Percentiles rank a stretch among this genome's conserved stretches.
These are phyloP conservation scores for Fonsecaea pedrosoi DNA, from an alignment of 2,329 filamentous ascomycete species.

Conservation along the genomic window DNA sequence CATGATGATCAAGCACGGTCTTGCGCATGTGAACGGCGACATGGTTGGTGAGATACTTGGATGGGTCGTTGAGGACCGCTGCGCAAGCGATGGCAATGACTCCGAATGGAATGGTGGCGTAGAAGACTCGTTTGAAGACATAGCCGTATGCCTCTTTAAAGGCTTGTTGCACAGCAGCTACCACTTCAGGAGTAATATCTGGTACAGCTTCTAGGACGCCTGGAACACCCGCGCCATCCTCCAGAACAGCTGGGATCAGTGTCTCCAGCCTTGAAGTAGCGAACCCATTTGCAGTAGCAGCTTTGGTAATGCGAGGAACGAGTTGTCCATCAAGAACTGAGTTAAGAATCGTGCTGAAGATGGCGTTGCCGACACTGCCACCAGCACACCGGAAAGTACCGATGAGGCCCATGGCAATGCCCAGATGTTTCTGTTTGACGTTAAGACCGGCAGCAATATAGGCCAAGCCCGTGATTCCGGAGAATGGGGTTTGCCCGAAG, in stretches of 20 bases:
- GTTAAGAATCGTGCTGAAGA: slow-evolving; percentile 39
- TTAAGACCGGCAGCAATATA: slow-evolving; percentile 21
- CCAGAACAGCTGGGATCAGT: slow-evolving; percentile 47
- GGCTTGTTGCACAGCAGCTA: slow-evolving; percentile 45
- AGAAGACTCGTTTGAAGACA: slow-evolving; percentile 54
- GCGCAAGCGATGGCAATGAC: slow-evolving; percentile 23
- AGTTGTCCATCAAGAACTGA: slow-evolving; percentile 13
- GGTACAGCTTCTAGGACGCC: slow-evolving; percentile 42
- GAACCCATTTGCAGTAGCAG: slow-evolving; percentile 48
- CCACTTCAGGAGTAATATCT: slow-evolving; percentile 45
- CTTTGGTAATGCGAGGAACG: slow-evolving; percentile 34
- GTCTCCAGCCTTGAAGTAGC: slow-evolving; percentile 43
- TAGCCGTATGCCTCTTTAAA: slow-evolving; percentile 50
- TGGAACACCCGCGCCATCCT: slow-evolving; percentile 40
- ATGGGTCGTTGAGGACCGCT: slow-evolving; percentile 10
- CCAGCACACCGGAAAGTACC: slow-evolving; percentile 23
- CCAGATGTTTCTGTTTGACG: slow-evolving; percentile 14
- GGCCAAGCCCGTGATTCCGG: background rate
- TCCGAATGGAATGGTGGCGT: slow-evolving; percentile 35
- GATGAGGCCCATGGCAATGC: slow-evolving; percentile 20
- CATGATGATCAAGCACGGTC: too few species aligned
- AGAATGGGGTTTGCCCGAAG: slow-evolving; percentile 22
- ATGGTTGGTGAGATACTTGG: slow-evolving; percentile 24
- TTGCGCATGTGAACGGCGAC: slow-evolving; percentile 14
- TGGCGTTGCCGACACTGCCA: slow-evolving; percentile 39